Conservation (phyloP, 495 filamentous ascomycete species). For the Sabuloglossum arenarium region DNA sequence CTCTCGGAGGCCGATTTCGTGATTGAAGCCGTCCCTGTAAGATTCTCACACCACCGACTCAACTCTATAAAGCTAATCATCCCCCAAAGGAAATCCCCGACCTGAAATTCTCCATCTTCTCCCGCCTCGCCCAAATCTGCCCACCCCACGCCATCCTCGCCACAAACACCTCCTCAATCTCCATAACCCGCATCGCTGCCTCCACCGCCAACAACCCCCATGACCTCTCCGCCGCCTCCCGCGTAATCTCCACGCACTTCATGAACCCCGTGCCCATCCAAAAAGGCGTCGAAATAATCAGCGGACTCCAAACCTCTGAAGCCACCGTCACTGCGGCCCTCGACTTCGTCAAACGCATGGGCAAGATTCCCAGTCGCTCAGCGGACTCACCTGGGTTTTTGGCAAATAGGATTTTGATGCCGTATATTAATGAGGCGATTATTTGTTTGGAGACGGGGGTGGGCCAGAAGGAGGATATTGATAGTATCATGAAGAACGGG, state of each 20-base stretch:
- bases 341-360: constrained; percentile 74
- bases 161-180: constrained; percentile 95
- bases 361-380: constrained; percentile 72
- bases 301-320: constrained; percentile 72
- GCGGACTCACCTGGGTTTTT: constrained; percentile 87
- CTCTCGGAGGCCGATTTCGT: constrained; percentile 85
- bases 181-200: constrained; percentile 87
- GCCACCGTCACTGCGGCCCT: constrained; percentile 68
- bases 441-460: constrained; percentile 92
- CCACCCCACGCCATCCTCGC: constrained; percentile 79
- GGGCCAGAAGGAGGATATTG: constrained; percentile 72
- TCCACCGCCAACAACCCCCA: constrained; percentile 55
- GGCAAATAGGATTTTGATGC: constrained; percentile 94
- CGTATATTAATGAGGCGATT: constrained; percentile 96
- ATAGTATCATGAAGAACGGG: constrained; percentile 97
- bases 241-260: constrained; percentile 92
- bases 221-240: constrained; percentile 60
- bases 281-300: constrained; percentile 95
- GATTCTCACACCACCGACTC: neutral
- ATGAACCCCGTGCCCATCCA: constrained; percentile 98
- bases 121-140: constrained; percentile 60
- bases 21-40: constrained; percentile 76
- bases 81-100: constrained; percentile 44
- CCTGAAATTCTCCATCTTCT: constrained; percentile 78
- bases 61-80: neutral